A percentile compares a stretch with the other conserved stretches of the same genome.
These are phyloP conservation scores for Chalciporus sp. DNA, from an alignment of 1,284 basidiomycete genomes.

Conservation along the genomic window DNA sequence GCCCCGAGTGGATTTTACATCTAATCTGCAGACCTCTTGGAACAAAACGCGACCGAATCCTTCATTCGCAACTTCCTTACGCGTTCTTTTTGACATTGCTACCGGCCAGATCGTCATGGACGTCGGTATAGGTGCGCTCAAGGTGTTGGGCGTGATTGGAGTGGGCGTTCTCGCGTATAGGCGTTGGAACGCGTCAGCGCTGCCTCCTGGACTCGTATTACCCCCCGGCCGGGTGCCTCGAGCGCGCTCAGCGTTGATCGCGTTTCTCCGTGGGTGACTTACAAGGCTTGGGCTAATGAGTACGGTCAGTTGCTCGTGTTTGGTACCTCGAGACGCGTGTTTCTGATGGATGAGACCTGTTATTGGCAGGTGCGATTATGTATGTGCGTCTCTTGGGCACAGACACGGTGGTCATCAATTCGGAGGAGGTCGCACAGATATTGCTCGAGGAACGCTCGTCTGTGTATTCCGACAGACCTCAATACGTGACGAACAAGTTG, in stretches of 20 bases:
- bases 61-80: too few relatives aligned
- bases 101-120: neutral
- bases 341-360: too few relatives aligned
- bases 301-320: conserved; percentile 5
- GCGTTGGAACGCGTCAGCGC: neutral
- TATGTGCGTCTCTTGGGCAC: conserved; percentile 12
- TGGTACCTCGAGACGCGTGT: too few relatives aligned
- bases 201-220: neutral
- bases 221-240: conserved; percentile 7
- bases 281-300: conserved; percentile 3
- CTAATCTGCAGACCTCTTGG: too few relatives aligned
- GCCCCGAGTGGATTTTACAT: too few relatives aligned
- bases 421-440: conserved; percentile 19
- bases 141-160: too few relatives aligned
- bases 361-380: conserved; percentile 6
- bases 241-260: neutral
- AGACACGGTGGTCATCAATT: conserved; percentile 27
- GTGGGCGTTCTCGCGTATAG: neutral
- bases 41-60: too few relatives aligned
- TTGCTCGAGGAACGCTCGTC: conserved; percentile 26
- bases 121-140: too few relatives aligned
- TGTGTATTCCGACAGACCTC: conserved; percentile 26
- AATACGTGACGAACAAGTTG: conserved; percentile 8
- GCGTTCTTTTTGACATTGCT: too few relatives aligned
- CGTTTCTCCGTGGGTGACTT: conserved; percentile 9